phyloP scores from a whole-genome alignment of 1,284 basidiomycete genomes.

The Cutaneotrichosporon arboriforme region DNA sequence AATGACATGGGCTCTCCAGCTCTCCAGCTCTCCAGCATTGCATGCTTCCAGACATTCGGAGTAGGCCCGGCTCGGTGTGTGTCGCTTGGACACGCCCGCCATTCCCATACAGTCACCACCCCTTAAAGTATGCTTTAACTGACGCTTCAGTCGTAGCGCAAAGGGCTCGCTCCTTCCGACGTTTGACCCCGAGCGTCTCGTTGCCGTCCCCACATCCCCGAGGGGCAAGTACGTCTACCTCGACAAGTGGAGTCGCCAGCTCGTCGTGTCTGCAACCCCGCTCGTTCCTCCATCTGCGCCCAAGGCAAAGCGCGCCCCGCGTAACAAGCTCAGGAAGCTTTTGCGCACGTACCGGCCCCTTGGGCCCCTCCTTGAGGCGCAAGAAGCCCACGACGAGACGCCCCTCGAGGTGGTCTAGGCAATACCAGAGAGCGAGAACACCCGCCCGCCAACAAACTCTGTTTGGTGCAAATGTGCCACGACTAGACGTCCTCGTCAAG shows the following conservation, averaged over 20 bases:
- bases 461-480: no score
- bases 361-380: slow-evolving; percentile 5
- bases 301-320: neutral
- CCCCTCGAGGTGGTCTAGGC: neutral
- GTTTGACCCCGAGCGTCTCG: neutral
- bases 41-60: neutral
- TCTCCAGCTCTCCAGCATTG: no score
- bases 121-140: neutral
- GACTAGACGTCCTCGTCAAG: no score
- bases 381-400: neutral
- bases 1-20: no score
- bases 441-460: no score
- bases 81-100: neutral
- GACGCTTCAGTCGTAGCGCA: neutral
- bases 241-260: slow-evolving; percentile 6
- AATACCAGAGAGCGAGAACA: no score
- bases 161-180: neutral
- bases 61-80: neutral
- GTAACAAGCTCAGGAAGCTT: neutral
- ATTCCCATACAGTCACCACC: neutral
- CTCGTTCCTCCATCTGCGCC: neutral
- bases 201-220: slow-evolving; percentile 1
- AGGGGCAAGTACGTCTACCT: slow-evolving; percentile 12
- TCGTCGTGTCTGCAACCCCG: slow-evolving; percentile 8
- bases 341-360: slow-evolving; percentile 9